Base-by-base conservation (phyloP, 306 rosid species). In the Herpetospermum pedunculosum region DNA sequence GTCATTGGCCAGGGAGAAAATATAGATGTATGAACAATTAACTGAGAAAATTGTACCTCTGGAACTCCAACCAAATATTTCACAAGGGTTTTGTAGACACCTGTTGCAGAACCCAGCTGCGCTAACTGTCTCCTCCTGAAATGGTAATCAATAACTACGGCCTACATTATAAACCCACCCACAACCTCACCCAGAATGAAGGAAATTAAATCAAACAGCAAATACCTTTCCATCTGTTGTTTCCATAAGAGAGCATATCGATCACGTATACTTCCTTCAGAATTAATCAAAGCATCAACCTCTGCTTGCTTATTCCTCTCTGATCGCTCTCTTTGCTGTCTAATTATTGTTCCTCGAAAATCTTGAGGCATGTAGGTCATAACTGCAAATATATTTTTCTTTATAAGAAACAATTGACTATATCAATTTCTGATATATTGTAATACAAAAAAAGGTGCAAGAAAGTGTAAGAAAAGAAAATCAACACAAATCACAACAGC, bases 321-420 rank as follows among this genome's bases (percentile, higher is more conserved):
- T 0, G 97, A 94, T 50, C 98, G 95, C 50, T 94, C 98, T 64
- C 96, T 85, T 83, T 94, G 98, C 80, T 84, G 96, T 79, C 88
- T 89, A 58, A 94, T 84, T 26, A 94, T 89, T 11, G 95, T 86
- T 77, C 98, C 97, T 59, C 98, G 96, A 79, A 94, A 94, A 84
- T 91, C 98, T 87, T 94, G 98, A 74, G 98, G 98, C 80, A 94
- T 87, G 88, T 94, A 94, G 11, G 98, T 91, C 98, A 94, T 86
- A 70, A 94, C 98, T 93, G 84, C 87, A 81, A 55, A 75, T 58
- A 67, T 35, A 62, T 79, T 52, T 14, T 55, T 58, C 49, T 68
- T 68, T 16, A 26, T 68, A 68, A 68, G 73, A 68, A 68, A 43
- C 38, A 35, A 35, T 63, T 18, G 47, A 35, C 6, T 35, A 35